Conservation (phyloP, 2,329 filamentous ascomycete species). For the Zelopaecilomyces penicillatus region DNA sequence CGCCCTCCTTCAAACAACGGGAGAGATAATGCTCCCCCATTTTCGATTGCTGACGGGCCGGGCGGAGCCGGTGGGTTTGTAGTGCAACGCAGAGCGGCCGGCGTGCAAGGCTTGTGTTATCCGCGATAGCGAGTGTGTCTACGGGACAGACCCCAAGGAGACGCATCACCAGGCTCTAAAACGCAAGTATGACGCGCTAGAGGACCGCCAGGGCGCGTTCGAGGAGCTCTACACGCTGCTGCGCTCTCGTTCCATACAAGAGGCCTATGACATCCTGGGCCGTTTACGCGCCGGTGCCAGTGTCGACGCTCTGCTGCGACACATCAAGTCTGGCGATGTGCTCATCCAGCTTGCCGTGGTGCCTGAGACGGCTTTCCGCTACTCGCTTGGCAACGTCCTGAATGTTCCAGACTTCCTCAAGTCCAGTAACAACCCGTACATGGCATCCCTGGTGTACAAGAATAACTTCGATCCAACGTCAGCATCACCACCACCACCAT, state of each 20-base stretch:
- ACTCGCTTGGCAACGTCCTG: slow-evolving; percentile 24
- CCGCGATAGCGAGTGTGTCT: slow-evolving; percentile 1
- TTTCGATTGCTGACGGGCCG: too few relatives aligned
- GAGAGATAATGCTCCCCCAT: too few relatives aligned
- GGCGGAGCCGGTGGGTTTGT: not conserved
- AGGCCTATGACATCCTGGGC: slow-evolving; percentile 1
- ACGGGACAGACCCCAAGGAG: slow-evolving; percentile 2
- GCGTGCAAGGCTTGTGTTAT: not conserved
- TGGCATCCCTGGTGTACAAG: slow-evolving; percentile 16
- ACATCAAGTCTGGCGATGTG: slow-evolving; percentile 25
- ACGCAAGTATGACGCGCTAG: slow-evolving; percentile 6
- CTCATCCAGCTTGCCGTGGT: slow-evolving; percentile 24
- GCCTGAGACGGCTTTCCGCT: slow-evolving; percentile 26
- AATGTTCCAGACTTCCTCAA: slow-evolving; percentile 20
- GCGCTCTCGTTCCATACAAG: slow-evolving; percentile 1
- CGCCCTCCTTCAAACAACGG: too few relatives aligned
- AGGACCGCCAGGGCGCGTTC: not conserved
- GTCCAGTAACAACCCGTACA: slow-evolving; percentile 13
- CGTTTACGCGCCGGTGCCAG: slow-evolving; percentile 11
- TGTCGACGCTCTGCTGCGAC: slow-evolving; percentile 20
- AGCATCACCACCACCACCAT: not conserved
- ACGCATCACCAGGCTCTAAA: slow-evolving; percentile 3
- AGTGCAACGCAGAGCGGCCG: slow-evolving; percentile 5
- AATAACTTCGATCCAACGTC: not conserved
- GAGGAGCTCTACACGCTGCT: slow-evolving; percentile 4